Conservation (phyloP, 805 yeast species). For the Yarrowia sp. region DNA sequence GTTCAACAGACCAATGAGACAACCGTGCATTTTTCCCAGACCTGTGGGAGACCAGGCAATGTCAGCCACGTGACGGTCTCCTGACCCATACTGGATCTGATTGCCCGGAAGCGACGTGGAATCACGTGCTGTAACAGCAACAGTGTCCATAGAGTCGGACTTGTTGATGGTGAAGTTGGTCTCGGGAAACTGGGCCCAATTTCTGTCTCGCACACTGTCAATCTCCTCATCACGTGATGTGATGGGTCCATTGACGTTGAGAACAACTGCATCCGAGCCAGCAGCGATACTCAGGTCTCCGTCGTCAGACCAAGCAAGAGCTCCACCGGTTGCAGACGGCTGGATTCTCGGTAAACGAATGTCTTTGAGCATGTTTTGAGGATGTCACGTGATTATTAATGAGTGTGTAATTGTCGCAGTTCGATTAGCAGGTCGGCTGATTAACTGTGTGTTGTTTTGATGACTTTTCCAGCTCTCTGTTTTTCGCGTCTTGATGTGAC, state of each 20-base stretch:
- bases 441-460: no score
- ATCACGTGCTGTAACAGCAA: background rate
- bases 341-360: conserved; percentile 33
- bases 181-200: conserved; percentile 37
- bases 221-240: conserved; percentile 33
- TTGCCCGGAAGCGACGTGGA: conserved; percentile 29
- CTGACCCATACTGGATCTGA: conserved; percentile 35
- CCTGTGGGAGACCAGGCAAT: conserved; percentile 35
- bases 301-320: conserved; percentile 33
- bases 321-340: conserved; percentile 23
- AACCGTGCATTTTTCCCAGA: conserved; percentile 16
- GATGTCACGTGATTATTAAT: background rate
- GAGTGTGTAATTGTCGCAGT: background rate
- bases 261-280: conserved; percentile 15
- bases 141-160: conserved; percentile 21
- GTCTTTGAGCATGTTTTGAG: conserved; percentile 16
- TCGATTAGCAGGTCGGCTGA: no score
- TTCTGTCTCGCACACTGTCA: conserved; percentile 35
- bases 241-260: conserved; percentile 36
- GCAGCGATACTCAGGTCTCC: conserved; percentile 31
- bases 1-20: conserved; percentile 17
- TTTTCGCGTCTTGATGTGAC: conserved; percentile 23
- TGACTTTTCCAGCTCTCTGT: background rate
- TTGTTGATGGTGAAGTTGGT: conserved; percentile 37
- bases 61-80: conserved; percentile 23